Percentiles rank a stretch among this genome's conserved stretches.
Conservation (phyloP, 2,329 filamentous ascomycete genomes). For the Aspergillus versicolor region DNA sequence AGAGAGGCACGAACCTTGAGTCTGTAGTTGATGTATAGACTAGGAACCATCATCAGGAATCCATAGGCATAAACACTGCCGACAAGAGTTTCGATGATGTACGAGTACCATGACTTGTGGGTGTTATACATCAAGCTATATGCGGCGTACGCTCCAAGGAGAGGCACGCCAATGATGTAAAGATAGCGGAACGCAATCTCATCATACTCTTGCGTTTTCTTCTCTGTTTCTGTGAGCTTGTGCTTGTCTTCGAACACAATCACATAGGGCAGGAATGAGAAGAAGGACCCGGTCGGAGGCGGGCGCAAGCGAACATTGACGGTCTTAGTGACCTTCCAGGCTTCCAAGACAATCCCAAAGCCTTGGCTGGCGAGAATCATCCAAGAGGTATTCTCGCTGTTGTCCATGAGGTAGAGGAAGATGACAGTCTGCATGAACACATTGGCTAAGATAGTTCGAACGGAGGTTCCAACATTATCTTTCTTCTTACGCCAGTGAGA, state of each 20-base stretch:
- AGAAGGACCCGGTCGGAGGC: conserved; percentile 63
- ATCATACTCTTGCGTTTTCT: conserved; percentile 98
- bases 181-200: conserved; percentile 97
- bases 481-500: conserved; percentile 99
- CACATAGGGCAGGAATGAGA: conserved; percentile 76
- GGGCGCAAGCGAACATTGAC: conserved; percentile 82
- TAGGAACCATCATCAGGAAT: conserved; percentile 98
- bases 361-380: conserved; percentile 97
- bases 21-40: conserved; percentile 97
- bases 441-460: conserved; percentile 93
- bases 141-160: conserved; percentile 81
- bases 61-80: conserved; percentile 97
- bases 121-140: conserved; percentile 92
- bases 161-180: conserved; percentile 85
- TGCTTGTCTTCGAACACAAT: conserved; percentile 95
- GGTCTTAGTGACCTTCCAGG: conserved; percentile 95
- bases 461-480: conserved; percentile 94
- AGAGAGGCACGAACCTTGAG: conserved; percentile 64
- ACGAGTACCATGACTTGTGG: conserved; percentile 98
- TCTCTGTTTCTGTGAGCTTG: conserved; percentile 88
- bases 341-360: conserved; percentile 73
- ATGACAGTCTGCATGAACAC: conserved; percentile 97
- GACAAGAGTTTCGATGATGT: conserved; percentile 90
- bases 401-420: conserved; percentile 95
- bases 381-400: conserved; percentile 97